Evolutionary conservation across 2,329 filamentous ascomycete species (phyloP), one percentile per base, ranked within the genome.

Genomic region (Xylaria sp.): DNA sequence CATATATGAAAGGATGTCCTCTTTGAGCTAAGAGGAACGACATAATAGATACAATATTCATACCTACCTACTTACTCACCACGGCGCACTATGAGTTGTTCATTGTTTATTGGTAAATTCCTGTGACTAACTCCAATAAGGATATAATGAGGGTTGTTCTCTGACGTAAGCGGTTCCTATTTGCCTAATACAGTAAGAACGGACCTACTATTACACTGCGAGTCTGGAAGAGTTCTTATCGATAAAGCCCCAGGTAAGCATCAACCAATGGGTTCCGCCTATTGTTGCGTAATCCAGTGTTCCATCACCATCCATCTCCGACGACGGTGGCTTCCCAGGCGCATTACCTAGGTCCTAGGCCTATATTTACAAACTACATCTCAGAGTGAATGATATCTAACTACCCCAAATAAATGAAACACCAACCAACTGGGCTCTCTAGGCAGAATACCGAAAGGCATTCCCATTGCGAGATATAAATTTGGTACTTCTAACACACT

Each of bases 281-380:
- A 47, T n/a, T 64, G 68, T 54, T 70, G 66, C 54, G 69, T 70
- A 70, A 70, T 70, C 69, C 36, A 39, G 47, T 47, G 48, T 71
- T 71, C 69, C 71, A 72, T 72, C 57, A 50, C 42, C 60, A 50
- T 72, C 69, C 62, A 73, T 71, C 66, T 59, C 63, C 64, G 64
- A 69, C 68, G 32, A 61, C 61, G 56, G 56, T 55, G 17, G 47
- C 48, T 45, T 14, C 17, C 48, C 47, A 47, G 47, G 24, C 27
- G 12, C 36, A n/a, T 34, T 48, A 24, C 21, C 48, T 64, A 42
- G 39, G 34, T 45, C 21, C 48, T 64, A 42, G 39, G 34, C 48
- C 39, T 36, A 32, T 34, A 62, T 27, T 34, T 55, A 58, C 17
- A 27, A 27, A n/a, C 32, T 30, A 57, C 42, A n/a, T 12, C 51